phyloP scores from a whole-genome alignment of 805 yeast genomes.

The Hanseniaspora clermontiae region DNA sequence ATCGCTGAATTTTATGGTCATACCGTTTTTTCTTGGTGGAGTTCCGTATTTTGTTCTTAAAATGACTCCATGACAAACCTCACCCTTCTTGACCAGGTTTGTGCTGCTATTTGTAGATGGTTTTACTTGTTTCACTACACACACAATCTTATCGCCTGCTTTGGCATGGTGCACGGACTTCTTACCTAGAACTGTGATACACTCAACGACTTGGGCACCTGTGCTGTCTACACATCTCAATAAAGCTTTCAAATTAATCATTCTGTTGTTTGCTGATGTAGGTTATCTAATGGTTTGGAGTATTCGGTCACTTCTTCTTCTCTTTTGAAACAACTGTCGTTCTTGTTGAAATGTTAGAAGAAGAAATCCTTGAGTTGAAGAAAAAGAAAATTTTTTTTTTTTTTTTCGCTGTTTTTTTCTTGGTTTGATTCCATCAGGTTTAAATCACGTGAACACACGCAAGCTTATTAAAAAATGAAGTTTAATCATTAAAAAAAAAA shows the following conservation, averaged over 20 bases:
- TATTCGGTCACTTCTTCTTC: neutral
- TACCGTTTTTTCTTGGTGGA: slow-evolving; percentile 71
- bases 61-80: slow-evolving; percentile 86
- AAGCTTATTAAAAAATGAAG: too few relatives aligned
- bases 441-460: neutral
- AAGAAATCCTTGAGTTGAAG: neutral
- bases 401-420: too few relatives aligned
- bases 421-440: neutral
- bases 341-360: neutral
- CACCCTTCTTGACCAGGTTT: slow-evolving; percentile 85
- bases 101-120: slow-evolving; percentile 57
- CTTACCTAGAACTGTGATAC: slow-evolving; percentile 87
- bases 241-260: slow-evolving; percentile 82
- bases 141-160: slow-evolving; percentile 86
- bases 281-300: neutral
- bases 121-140: slow-evolving; percentile 83
- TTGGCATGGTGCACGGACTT: slow-evolving; percentile 71
- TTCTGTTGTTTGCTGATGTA: slow-evolving; percentile 20
- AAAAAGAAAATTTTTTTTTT: neutral
- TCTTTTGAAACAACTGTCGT: neutral
- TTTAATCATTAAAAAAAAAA: too few relatives aligned
- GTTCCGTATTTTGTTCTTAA: slow-evolving; percentile 77
- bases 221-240: slow-evolving; percentile 89
- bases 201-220: slow-evolving; percentile 88
- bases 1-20: slow-evolving; percentile 78